These are phyloP conservation scores for Nicotiana knightiana DNA, from an alignment of 257 asterid genomes.

Conservation along the genomic window DNA sequence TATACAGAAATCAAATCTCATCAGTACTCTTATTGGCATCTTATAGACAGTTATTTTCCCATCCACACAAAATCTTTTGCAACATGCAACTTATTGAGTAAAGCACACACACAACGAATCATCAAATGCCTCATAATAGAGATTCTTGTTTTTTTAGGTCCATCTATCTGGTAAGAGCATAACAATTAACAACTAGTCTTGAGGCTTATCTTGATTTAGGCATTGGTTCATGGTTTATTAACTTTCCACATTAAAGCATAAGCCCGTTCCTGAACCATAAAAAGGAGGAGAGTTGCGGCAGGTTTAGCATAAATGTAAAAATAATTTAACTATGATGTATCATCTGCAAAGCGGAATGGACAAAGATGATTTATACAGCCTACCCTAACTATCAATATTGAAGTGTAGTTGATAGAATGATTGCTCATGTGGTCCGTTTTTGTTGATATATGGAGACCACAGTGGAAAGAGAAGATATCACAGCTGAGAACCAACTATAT, in stretches of 20 bases:
- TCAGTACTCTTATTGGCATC: not conserved
- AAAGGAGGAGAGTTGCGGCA: not conserved
- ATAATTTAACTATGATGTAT: not conserved
- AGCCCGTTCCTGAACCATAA: not conserved
- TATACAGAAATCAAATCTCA: not conserved
- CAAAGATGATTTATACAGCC: not conserved
- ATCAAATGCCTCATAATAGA: not conserved
- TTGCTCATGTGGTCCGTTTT: not conserved
- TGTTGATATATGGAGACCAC: not conserved
- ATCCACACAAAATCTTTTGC: not conserved
- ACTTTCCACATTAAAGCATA: not conserved
- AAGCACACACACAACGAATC: not conserved
- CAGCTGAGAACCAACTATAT: not conserved
- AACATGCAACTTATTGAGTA: not conserved
- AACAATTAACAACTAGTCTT: not conserved
- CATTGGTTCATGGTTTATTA: no score
- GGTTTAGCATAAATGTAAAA: not conserved
- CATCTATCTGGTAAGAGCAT: not conserved
- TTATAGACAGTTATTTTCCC: not conserved
- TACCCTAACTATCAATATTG: not conserved
- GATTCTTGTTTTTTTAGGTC: not conserved
- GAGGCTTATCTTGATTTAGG: not conserved
- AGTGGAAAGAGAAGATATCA: not conserved
- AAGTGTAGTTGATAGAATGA: not conserved
- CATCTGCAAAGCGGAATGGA: not conserved